Percentiles rank a stretch among this genome's conserved stretches.
Evolutionary conservation across 140 eudicot species (phyloP).

Genomic region (Senecio squalidus): DNA sequence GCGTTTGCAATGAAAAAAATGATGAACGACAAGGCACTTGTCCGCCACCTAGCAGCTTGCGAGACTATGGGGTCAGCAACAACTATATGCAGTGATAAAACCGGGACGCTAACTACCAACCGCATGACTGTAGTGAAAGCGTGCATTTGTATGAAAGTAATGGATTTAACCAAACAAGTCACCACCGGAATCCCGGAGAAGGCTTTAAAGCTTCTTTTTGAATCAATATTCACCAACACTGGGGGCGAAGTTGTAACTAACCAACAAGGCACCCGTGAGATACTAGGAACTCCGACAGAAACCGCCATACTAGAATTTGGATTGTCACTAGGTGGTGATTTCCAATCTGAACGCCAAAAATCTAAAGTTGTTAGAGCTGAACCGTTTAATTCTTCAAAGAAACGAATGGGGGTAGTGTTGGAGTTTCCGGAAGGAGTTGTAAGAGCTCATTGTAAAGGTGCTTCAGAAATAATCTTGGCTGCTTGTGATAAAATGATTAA

Average conservation of each 20-base stretch:
- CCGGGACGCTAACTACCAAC: constrained; percentile 91
- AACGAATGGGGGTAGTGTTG: constrained; percentile 82
- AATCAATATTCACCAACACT: constrained; percentile 85
- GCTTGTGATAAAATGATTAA: constrained; percentile 72
- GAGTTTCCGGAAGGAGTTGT: constrained; percentile 71
- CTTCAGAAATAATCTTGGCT: constrained; percentile 85
- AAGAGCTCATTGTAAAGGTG: constrained; percentile 83
- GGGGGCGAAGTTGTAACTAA: constrained; percentile 91
- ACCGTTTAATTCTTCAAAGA: constrained; percentile 95
- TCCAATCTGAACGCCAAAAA: constrained; percentile 46
- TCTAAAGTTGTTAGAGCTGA: constrained; percentile 59
- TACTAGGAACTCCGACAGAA: constrained; percentile 92
- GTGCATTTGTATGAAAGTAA: constrained; percentile 61
- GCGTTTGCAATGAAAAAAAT: constrained; percentile 96
- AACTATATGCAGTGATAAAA: constrained; percentile 92
- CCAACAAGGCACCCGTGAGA: constrained; percentile 61
- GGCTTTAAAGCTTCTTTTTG: constrained; percentile 43
- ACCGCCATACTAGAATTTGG: constrained; percentile 80
- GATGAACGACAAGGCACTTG: constrained; percentile 99
- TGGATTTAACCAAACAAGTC: constrained; percentile 42
- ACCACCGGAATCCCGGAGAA: constrained; percentile 51
- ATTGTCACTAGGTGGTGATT: constrained; percentile 85
- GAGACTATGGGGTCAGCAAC: constrained; percentile 99
- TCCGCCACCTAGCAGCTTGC: constrained; percentile 91
- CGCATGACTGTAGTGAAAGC: constrained; percentile 96